Evolutionary conservation across 306 rosid genomes (phyloP).

Genomic region (Pyrus communis): DNA sequence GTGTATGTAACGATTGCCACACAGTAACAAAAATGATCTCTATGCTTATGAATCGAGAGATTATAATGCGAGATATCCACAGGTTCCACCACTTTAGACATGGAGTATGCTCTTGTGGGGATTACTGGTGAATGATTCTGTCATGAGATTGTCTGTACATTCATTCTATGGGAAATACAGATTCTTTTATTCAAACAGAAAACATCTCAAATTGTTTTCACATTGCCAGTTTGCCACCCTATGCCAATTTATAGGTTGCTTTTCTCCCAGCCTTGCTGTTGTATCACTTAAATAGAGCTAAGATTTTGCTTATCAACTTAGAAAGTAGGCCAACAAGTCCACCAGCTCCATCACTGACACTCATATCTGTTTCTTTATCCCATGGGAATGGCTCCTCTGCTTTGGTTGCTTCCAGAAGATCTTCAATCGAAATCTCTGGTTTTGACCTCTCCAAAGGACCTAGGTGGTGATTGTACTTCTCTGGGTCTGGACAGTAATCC

Average conservation of each 20-base stretch:
- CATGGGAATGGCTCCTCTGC: slow-evolving; percentile 60
- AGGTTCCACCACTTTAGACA: slow-evolving; percentile 54
- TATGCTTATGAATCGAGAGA: slow-evolving; percentile 31
- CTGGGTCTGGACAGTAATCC: slow-evolving; percentile 52
- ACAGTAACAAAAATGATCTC: slow-evolving; percentile 43
- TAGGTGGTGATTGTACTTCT: slow-evolving; percentile 41
- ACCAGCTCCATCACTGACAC: slow-evolving; percentile 28
- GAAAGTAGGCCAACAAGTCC: slow-evolving; percentile 31
- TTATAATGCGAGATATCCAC: slow-evolving; percentile 49
- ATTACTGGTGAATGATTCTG: slow-evolving; percentile 39
- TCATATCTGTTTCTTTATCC: slow-evolving; percentile 59
- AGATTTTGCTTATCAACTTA: slow-evolving; percentile 14
- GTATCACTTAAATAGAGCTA: slow-evolving; percentile 20
- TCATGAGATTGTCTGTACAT: slow-evolving; percentile 3
- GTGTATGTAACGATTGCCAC: slow-evolving; percentile 54
- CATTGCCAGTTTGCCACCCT: slow-evolving; percentile 1
- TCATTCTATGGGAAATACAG: neutral
- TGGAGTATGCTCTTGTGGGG: slow-evolving; percentile 49
- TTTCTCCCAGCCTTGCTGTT: slow-evolving; percentile 8
- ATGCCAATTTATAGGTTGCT: slow-evolving; percentile 11
- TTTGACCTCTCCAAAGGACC: slow-evolving; percentile 46
- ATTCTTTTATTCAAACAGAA: slow-evolving; percentile 5
- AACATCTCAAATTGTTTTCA: slow-evolving; percentile 6
- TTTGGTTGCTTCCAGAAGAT: slow-evolving; percentile 52
- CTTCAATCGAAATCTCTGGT: slow-evolving; percentile 47